Evolutionary conservation across 2,329 filamentous ascomycete genomes (phyloP), one percentile per base, ranked within the genome.

Genomic region (Albophoma yamanashiensis): DNA sequence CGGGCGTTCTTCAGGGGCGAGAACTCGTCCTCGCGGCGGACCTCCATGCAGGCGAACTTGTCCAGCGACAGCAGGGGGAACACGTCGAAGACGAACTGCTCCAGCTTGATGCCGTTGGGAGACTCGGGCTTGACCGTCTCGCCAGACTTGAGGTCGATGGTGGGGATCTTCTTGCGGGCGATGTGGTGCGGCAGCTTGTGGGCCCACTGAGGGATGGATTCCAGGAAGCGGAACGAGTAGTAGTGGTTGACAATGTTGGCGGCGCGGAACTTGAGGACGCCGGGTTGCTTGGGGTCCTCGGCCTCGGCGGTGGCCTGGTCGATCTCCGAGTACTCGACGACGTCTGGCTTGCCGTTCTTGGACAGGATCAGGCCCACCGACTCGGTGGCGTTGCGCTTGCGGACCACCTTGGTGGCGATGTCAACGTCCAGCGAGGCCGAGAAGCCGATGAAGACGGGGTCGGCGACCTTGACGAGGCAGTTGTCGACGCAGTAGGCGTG

Each of bases 171-270:
- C 89, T 99, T 99, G 75, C 89, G 87, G 53, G 94, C 94, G 64
- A 99, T 87, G 80, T 99, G 94, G 75, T 97, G 94, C 20, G 93
- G 93, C 58, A 99, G 84, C 74, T 88, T 86, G 77, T 92, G 82
- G 22, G 85, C 86, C 90, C 91, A 97, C 67, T 86, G 78, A 61
- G 94, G 92, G 67, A 97, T 96, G 64, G 85, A 88, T 74, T 96
- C 89, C 56, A 99, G 83, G 83, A 97, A 97, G 66, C 83, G 79
- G 81, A 92, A 93, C 55, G 91, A 96, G 80, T 99, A 99, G 84
- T 97, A 99, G 82, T 99, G 94, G 82, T 99, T 99, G 78, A 99
- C 94, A 68, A 99, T 99, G 80, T 99, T 99, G 70, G 93, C 94
- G 61, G 94, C 93, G 63, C 94, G 89, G 86, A 96, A 97, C 77